Conservation (phyloP, 192 early-diverging fungal species). For the Backusella westeae region DNA sequence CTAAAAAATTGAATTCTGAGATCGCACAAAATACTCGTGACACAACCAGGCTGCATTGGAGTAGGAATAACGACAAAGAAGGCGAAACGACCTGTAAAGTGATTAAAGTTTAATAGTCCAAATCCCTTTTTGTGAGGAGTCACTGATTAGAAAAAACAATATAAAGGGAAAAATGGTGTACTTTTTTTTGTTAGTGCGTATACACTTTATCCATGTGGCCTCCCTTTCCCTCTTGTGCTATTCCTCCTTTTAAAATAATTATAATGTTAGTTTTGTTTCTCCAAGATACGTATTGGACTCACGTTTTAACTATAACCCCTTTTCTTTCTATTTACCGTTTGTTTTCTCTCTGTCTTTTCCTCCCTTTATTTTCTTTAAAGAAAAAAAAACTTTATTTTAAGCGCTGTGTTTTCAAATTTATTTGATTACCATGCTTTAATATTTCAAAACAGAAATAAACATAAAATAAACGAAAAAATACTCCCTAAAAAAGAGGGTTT, state of each 20-base stretch:
- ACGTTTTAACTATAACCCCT: not conserved
- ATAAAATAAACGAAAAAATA: not conserved
- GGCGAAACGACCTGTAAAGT: not conserved
- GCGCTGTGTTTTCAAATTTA: not conserved
- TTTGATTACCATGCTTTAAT: not conserved
- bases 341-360: not conserved
- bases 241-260: not conserved
- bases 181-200: not conserved
- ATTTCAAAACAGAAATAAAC: not conserved
- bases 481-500: slow-evolving; percentile 1
- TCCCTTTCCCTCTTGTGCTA: not conserved
- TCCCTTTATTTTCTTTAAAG: not conserved
- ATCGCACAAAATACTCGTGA: not conserved
- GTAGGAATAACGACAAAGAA: not conserved
- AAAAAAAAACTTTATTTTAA: not conserved
- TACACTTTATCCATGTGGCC: slow-evolving; percentile 3
- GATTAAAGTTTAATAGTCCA: not conserved
- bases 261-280: not conserved
- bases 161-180: not conserved
- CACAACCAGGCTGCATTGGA: not conserved
- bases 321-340: not conserved
- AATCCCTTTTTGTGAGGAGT: not conserved
- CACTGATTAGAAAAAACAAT: not conserved
- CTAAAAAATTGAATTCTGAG: slow-evolving; percentile 1
- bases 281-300: not conserved